phyloP scores from a whole-genome alignment of 805 yeast species.

The Sugiyamaella smithiae region DNA sequence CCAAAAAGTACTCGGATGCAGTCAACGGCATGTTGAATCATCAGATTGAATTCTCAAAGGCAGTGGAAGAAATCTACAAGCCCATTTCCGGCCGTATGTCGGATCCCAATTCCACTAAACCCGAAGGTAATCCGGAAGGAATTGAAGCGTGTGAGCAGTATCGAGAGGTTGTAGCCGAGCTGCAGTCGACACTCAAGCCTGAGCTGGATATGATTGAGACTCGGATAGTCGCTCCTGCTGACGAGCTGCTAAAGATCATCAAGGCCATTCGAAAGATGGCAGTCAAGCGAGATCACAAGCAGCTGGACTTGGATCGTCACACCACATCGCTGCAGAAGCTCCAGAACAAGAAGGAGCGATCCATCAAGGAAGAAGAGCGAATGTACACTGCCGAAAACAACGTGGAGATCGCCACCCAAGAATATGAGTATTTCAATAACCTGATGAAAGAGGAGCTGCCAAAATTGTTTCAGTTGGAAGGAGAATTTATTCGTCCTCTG shows the following conservation, averaged over 20 bases:
- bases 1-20: conserved; percentile 84
- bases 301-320: conserved; percentile 87
- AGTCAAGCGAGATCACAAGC: conserved; percentile 92
- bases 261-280: conserved; percentile 88
- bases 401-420: conserved; percentile 87
- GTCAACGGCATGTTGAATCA: conserved; percentile 91
- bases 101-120: conserved; percentile 80
- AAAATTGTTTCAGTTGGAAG: conserved; percentile 78
- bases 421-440: conserved; percentile 92
- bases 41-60: conserved; percentile 92
- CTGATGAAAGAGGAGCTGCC: conserved; percentile 92
- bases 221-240: conserved; percentile 87
- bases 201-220: conserved; percentile 90
- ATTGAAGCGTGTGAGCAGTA: conserved; percentile 92
- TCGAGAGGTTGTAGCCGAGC: conserved; percentile 79
- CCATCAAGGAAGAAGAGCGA: conserved; percentile 87
- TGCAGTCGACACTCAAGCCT: conserved; percentile 83
- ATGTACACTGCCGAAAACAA: conserved; percentile 88
- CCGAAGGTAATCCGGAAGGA: conserved; percentile 96
- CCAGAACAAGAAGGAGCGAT: conserved; percentile 78
- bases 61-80: conserved; percentile 92
- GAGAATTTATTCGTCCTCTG: conserved; percentile 88
- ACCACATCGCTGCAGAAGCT: conserved; percentile 64
- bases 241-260: conserved; percentile 80
- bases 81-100: conserved; percentile 91